These are phyloP conservation scores for Metschnikowia arizonensis DNA, from an alignment of 805 yeast genomes.

Conservation along the genomic window DNA sequence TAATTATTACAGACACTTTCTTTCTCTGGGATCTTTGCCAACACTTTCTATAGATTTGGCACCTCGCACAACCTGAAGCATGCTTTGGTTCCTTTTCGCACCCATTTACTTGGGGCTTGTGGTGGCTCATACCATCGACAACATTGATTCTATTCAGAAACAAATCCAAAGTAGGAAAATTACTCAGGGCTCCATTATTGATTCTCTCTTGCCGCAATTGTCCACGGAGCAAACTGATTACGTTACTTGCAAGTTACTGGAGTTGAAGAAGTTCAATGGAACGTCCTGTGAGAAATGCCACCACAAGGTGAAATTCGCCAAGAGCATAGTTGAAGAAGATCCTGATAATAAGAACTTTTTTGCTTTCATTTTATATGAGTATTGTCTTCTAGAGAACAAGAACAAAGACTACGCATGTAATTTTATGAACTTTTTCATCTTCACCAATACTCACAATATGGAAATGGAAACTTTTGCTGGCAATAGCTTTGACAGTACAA, in stretches of 20 bases:
- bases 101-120: slow-evolving; percentile 9
- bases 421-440: slow-evolving; percentile 35
- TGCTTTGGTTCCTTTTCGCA: slow-evolving; percentile 12
- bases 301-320: slow-evolving; percentile 30
- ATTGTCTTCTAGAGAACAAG: slow-evolving; percentile 30
- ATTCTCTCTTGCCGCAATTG: slow-evolving; percentile 25
- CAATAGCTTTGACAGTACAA: slow-evolving; percentile 23
- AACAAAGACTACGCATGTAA: slow-evolving; percentile 30
- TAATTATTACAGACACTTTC: no score
- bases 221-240: slow-evolving; percentile 26
- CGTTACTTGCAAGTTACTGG: slow-evolving; percentile 24
- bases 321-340: slow-evolving; percentile 22
- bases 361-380: slow-evolving; percentile 32
- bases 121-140: slow-evolving; percentile 23
- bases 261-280: slow-evolving; percentile 30
- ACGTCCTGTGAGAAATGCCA: slow-evolving; percentile 36
- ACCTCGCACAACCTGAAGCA: background rate
- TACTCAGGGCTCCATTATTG: slow-evolving; percentile 18
- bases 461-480: slow-evolving; percentile 17
- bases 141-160: slow-evolving; percentile 23
- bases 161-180: slow-evolving; percentile 18
- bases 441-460: slow-evolving; percentile 28
- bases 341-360: slow-evolving; percentile 36
- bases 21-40: no score
- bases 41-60: background rate